Conservation (phyloP, 2,329 filamentous ascomycete genomes). For the Harringtonia lauricola region DNA sequence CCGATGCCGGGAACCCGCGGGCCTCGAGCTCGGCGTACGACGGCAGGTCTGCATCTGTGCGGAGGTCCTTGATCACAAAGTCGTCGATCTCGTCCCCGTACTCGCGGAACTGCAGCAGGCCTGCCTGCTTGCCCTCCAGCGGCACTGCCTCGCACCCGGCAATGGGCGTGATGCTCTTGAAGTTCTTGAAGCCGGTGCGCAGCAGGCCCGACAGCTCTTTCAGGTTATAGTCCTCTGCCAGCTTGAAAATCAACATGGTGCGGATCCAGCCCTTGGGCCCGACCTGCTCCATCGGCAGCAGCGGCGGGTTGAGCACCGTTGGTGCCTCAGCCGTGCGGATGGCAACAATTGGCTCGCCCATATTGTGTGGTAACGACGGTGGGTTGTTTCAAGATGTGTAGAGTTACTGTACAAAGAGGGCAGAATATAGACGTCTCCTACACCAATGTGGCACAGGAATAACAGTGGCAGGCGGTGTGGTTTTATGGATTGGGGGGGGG, state of each 20-base stretch:
- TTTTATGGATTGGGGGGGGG: too few relatives aligned
- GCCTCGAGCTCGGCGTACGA: background rate
- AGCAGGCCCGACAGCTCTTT: background rate
- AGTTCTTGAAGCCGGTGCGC: background rate
- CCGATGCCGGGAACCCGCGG: background rate
- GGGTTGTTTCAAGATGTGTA: background rate
- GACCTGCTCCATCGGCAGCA: conserved; percentile 2
- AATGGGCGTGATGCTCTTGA: background rate
- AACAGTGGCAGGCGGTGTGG: too few relatives aligned
- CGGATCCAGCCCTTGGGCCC: conserved; percentile 3
- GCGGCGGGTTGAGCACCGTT: background rate
- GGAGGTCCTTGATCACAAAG: conserved; percentile 2
- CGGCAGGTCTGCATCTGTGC: background rate
- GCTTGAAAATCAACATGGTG: conserved; percentile 1
- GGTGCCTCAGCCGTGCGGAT: background rate
- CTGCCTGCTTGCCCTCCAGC: background rate
- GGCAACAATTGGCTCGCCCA: background rate
- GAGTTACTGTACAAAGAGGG: too few relatives aligned
- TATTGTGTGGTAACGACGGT: background rate
- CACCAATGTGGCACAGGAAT: background rate
- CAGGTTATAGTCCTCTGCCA: background rate
- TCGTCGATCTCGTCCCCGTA: conserved; percentile 3
- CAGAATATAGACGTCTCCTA: background rate
- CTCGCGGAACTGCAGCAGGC: background rate
- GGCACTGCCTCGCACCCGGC: conserved; percentile 2